These are phyloP conservation scores for Gelatoporia subvermispora DNA, from an alignment of 768 basidiomycete genomes.

Conservation along the genomic window DNA sequence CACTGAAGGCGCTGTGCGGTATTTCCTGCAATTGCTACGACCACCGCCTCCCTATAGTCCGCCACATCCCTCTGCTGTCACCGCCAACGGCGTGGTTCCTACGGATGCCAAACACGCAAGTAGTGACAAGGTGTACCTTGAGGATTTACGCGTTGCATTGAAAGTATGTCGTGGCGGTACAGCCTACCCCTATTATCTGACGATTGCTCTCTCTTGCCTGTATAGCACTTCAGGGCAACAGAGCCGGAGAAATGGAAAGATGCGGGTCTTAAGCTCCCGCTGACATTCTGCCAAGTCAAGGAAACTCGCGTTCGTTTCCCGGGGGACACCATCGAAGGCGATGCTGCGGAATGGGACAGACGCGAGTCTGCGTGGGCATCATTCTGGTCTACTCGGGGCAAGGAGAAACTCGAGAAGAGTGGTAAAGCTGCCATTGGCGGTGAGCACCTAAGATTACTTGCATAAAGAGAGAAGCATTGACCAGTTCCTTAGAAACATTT, in stretches of 20 bases:
- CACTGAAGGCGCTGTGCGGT: slow-evolving; percentile 64
- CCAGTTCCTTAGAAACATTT: slow-evolving; percentile 51
- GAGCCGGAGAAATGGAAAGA: slow-evolving; percentile 39
- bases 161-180: slow-evolving; percentile 44
- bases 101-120: not conserved
- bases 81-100: slow-evolving; percentile 17
- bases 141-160: slow-evolving; percentile 87
- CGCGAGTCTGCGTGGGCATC: slow-evolving; percentile 62
- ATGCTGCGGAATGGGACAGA: slow-evolving; percentile 50
- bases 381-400: slow-evolving; percentile 55
- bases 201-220: not conserved
- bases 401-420: slow-evolving; percentile 46
- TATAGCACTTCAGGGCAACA: slow-evolving; percentile 68
- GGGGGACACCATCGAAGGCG: slow-evolving; percentile 41
- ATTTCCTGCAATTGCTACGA: slow-evolving; percentile 71
- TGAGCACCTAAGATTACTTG: slow-evolving; percentile 23
- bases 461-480: not conserved
- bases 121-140: slow-evolving; percentile 64
- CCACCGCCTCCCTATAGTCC: slow-evolving; percentile 23
- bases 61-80: not conserved
- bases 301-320: slow-evolving; percentile 56
- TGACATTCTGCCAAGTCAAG: slow-evolving; percentile 57
- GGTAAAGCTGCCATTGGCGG: slow-evolving; percentile 64
- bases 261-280: slow-evolving; percentile 53
- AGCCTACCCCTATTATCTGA: not conserved